Base-by-base conservation (phyloP, 1,284 basidiomycete genomes). In the Ganoderma sp. region DNA sequence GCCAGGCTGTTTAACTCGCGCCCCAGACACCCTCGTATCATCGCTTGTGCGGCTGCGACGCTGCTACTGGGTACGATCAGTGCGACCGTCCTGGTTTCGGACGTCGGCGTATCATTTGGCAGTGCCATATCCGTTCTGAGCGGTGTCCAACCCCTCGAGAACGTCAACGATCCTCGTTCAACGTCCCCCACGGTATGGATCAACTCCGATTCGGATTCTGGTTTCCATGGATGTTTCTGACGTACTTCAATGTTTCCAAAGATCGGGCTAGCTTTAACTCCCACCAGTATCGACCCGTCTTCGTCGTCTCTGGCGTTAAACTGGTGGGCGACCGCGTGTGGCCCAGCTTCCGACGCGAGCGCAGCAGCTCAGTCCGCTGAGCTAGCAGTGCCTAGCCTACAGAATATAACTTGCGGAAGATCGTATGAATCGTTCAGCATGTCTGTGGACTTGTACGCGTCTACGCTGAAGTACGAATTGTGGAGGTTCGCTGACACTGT, bases 251-350 rank as follows among this genome's bases (percentile, higher is more conserved):
- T 39, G 37, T 39, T 8, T 52, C 9, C 12, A 41, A 15, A 67
- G 67, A 41, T 68, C 41, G 67, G 63, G 3, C 43, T 68, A 15
- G 63, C 63, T 19, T 45, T 68, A 2, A 34, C 43, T 3, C 63
- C 63, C 2, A 39, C 58, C 2, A 48, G 52, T 37, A 68, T 68
- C n/a, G 63, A 64, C 63, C 34, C 64, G 6, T 22, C 58, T 4
- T 64, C 67, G 9, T 37, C 63, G 19, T 64, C 67, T 1, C 17
- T 68, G 32, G 32, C 67, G 22, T 32, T 68, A 17, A 68, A 54
- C 32, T 68, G 67, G 67, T 68, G 67, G 67, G 41, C 67, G 32
- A 61, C 52, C 3, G 67, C 63, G 15, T 64, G 67, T 41, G 45
- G 37, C 7, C 50, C 56, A 9, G 22, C 37, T 34, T 34, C 54